These are phyloP conservation scores for Helotiales sp. DNA, from an alignment of 2,329 filamentous ascomycete species.

Conservation along the genomic window DNA sequence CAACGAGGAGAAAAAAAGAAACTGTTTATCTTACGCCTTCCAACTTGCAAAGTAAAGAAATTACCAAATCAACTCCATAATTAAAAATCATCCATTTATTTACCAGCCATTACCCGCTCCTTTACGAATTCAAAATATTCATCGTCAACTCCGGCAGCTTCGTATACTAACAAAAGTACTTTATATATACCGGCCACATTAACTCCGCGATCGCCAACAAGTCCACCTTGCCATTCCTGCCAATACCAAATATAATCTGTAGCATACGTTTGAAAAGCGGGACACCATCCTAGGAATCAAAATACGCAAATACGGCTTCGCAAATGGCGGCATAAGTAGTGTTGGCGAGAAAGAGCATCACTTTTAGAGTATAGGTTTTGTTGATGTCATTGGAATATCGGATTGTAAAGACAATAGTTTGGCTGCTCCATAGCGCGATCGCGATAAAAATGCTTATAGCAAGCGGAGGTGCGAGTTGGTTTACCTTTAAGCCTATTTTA, in stretches of 20 bases:
- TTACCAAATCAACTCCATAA: neutral
- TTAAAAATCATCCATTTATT: neutral
- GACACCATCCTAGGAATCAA: neutral
- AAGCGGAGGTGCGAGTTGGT: constrained; percentile 5
- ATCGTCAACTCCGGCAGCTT: constrained; percentile 30
- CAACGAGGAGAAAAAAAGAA: too few relatives aligned
- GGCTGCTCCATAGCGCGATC: neutral
- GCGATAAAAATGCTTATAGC: neutral
- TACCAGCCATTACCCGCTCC: neutral
- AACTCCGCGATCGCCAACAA: constrained; percentile 26
- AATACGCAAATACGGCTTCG: neutral
- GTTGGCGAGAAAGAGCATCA: constrained; percentile 1
- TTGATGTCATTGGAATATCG: neutral
- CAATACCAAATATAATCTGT: constrained; percentile 24
- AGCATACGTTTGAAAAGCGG: neutral
- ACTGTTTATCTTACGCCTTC: neutral
- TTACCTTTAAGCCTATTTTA: neutral
- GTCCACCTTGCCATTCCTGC: constrained; percentile 28
- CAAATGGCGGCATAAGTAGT: constrained; percentile 4
- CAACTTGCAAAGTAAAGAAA: neutral
- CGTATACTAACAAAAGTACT: constrained; percentile 29
- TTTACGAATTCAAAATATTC: constrained; percentile 19
- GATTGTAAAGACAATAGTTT: constrained; percentile 26
- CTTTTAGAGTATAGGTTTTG: constrained; percentile 1
- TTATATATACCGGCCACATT: constrained; percentile 28